These are phyloP conservation scores for Amoebophrya sp. DNA, from an alignment of 169 alveolate species.

Conservation along the genomic window DNA sequence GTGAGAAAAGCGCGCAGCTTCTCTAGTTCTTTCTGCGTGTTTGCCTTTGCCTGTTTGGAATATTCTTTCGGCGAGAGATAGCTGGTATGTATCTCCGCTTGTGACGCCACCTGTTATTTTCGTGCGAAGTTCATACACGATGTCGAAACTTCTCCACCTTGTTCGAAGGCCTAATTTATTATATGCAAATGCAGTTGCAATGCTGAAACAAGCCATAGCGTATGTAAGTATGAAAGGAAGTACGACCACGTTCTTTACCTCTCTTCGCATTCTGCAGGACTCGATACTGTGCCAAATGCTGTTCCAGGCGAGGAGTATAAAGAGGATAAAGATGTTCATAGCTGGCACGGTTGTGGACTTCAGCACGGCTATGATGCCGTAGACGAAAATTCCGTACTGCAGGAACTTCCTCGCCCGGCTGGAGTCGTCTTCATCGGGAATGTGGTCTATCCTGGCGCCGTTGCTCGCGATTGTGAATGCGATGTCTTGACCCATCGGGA, in stretches of 20 bases:
- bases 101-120: no score
- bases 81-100: neutral
- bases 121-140: no score
- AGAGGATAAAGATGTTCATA: neutral
- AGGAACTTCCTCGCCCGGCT: neutral
- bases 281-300: neutral
- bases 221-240: no score
- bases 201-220: no score
- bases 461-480: neutral
- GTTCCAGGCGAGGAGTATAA: neutral
- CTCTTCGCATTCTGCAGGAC: neutral
- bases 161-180: no score
- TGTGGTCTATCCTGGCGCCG: neutral
- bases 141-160: no score
- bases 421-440: neutral
- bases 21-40: neutral
- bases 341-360: neutral
- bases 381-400: neutral
- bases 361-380: neutral
- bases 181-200: no score
- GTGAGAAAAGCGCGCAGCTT: neutral
- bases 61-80: no score
- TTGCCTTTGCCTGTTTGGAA: neutral
- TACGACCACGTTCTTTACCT: no score
- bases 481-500: neutral